phyloP scores from a whole-genome alignment of 2,329 filamentous ascomycete species.

The Ceratocystis cacaofunesta region DNA sequence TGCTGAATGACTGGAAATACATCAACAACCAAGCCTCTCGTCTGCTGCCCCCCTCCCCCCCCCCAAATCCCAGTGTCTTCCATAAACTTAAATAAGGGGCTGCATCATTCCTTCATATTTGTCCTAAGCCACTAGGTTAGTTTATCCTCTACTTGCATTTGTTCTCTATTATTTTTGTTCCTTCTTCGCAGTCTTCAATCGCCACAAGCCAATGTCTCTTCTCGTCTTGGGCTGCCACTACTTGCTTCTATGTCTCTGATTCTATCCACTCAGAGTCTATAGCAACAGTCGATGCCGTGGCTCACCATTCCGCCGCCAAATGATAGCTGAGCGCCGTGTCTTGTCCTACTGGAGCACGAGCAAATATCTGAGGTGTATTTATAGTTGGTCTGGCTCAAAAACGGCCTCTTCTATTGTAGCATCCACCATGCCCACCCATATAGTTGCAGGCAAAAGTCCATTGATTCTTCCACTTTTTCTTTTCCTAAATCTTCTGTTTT shows the following conservation, averaged over 20 bases:
- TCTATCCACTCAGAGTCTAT: neutral
- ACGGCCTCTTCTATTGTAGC: neutral
- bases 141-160: neutral
- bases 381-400: neutral
- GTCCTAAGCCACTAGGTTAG: neutral
- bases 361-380: neutral
- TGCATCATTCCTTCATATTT: neutral
- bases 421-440: neutral
- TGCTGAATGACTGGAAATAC: too few relatives aligned
- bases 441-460: neutral
- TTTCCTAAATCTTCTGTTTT: neutral
- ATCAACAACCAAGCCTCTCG: neutral
- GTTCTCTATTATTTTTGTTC: neutral
- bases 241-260: neutral
- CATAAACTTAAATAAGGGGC: neutral
- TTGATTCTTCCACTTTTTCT: neutral
- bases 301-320: neutral
- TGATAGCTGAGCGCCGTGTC: constrained; percentile 1
- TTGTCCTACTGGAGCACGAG: neutral
- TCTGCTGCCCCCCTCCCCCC: neutral
- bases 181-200: neutral
- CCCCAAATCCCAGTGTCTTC: neutral
- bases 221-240: neutral
- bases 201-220: neutral
- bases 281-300: neutral